phyloP scores from a whole-genome alignment of 2,329 filamentous ascomycete genomes.

The Lachnellula suecica region DNA sequence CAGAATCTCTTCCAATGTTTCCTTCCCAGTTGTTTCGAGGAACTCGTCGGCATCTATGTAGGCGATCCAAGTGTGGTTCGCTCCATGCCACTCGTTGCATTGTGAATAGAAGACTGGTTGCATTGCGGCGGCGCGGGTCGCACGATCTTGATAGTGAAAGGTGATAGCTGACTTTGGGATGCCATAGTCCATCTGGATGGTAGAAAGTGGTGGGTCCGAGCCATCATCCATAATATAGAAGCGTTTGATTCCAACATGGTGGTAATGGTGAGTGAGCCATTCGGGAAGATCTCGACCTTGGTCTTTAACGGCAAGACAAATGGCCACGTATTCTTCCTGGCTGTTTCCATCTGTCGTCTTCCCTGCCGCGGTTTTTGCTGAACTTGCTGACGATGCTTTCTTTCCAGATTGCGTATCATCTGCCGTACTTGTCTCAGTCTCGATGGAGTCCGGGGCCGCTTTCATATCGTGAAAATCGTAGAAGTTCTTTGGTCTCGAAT shows the following conservation, averaged over 20 bases:
- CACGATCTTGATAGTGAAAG: slow-evolving; percentile 22
- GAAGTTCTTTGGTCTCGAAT: background rate
- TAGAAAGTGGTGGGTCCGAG: slow-evolving; percentile 24
- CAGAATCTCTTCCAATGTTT: slow-evolving; percentile 30
- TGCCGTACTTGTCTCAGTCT: background rate
- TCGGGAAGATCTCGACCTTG: slow-evolving; percentile 25
- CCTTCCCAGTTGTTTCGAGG: slow-evolving; percentile 16
- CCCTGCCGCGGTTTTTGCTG: background rate
- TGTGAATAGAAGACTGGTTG: slow-evolving; percentile 23
- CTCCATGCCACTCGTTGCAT: slow-evolving; percentile 24
- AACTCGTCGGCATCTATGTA: slow-evolving; percentile 35
- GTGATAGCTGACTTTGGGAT: slow-evolving; percentile 23
- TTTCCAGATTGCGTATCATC: background rate
- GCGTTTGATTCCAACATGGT: slow-evolving; percentile 25
- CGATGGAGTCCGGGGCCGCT: background rate
- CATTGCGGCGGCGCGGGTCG: slow-evolving; percentile 6
- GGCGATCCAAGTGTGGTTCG: slow-evolving; percentile 33
- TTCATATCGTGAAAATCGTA: background rate
- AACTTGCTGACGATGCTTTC: background rate
- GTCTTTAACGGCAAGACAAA: slow-evolving; percentile 27
- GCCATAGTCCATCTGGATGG: slow-evolving; percentile 16
- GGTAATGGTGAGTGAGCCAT: slow-evolving; percentile 28
- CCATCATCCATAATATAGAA: slow-evolving; percentile 32
- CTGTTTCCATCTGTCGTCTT: background rate
- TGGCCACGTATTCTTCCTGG: slow-evolving; percentile 23